These are phyloP conservation scores for Vigna mungo DNA, from an alignment of 306 rosid species.

Conservation along the genomic window DNA sequence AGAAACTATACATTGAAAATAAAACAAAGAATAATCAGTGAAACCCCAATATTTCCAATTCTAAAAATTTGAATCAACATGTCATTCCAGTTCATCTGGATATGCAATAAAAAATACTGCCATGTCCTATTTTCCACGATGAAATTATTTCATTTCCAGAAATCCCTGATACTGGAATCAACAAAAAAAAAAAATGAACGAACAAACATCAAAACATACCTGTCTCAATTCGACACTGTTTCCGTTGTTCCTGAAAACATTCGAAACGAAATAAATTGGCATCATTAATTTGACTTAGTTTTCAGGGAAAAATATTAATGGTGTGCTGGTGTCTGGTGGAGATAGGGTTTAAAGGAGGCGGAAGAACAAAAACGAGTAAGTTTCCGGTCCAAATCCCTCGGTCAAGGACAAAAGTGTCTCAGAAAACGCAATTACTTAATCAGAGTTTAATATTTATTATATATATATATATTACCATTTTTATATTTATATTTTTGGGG, in stretches of 20 bases:
- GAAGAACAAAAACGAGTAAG: neutral
- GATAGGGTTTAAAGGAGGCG: constrained; percentile 36
- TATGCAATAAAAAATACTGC: constrained; percentile 8
- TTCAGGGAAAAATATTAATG: neutral
- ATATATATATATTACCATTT: too few relatives aligned
- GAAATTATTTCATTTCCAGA: constrained; percentile 12
- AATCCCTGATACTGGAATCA: neutral
- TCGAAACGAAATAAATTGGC: neutral
- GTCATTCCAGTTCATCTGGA: neutral
- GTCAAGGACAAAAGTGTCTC: neutral
- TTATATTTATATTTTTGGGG: neutral
- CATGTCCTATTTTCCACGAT: neutral
- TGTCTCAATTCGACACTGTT: neutral
- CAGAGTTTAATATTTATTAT: neutral
- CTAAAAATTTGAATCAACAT: neutral
- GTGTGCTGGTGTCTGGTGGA: neutral
- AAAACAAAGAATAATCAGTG: neutral
- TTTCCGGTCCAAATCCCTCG: constrained; percentile 4
- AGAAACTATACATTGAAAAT: neutral
- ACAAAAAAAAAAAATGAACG: neutral
- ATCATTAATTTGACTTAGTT: neutral
- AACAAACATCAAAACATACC: constrained; percentile 26
- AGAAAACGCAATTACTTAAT: neutral
- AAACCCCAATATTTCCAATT: neutral
- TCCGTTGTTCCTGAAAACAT: neutral